Percentiles rank a stretch among this genome's conserved stretches.
Conservation (phyloP, 2,329 filamentous ascomycete species). For the Alternaria sp. region DNA sequence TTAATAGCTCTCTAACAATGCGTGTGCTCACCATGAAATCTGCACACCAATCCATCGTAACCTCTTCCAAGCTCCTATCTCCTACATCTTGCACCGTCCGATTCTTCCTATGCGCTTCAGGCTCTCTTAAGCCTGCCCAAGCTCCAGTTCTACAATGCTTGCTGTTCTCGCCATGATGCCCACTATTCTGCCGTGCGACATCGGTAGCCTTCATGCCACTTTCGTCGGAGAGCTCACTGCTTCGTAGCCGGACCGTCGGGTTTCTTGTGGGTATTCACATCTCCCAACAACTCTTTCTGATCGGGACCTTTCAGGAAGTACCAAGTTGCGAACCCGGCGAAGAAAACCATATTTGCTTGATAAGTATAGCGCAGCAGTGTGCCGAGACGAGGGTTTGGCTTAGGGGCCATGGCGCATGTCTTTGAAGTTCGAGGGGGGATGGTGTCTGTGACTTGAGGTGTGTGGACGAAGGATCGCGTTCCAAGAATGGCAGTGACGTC, state of each 20-base stretch:
- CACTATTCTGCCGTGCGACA: background rate
- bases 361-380: slow-evolving; percentile 28
- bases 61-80: background rate
- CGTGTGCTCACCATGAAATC: background rate
- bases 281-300: background rate
- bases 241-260: background rate
- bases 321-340: slow-evolving; percentile 27
- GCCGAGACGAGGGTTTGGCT: slow-evolving; percentile 11
- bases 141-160: background rate
- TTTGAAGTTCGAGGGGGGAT: background rate
- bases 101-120: background rate
- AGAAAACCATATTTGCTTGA: slow-evolving; percentile 29
- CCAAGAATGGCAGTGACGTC: slow-evolving; percentile 1
- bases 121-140: background rate
- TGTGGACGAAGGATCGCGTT: background rate
- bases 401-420: slow-evolving; percentile 14
- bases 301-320: slow-evolving; percentile 20
- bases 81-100: background rate
- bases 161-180: background rate
- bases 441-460: background rate
- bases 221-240: background rate
- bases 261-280: background rate
- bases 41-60: background rate
- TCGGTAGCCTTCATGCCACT: background rate
- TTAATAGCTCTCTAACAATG: background rate